Conservation (phyloP, 1,284 basidiomycete genomes). For the Ceratorhiza oryzae-sativae region DNA sequence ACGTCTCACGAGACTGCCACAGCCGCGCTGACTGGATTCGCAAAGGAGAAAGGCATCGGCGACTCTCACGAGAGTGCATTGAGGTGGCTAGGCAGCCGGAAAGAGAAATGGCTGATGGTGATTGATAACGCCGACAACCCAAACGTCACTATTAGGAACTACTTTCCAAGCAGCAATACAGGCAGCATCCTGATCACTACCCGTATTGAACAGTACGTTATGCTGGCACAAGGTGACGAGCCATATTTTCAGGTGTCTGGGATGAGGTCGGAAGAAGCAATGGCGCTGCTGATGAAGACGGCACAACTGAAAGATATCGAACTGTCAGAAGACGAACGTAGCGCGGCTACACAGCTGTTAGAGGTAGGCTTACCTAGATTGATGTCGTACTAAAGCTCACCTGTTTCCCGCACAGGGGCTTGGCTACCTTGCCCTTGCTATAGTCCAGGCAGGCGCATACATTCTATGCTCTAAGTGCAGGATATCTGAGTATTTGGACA, state of each 20-base stretch:
- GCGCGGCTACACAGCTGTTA: not conserved
- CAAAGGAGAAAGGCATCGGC: too few species aligned
- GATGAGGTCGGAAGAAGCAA: not conserved
- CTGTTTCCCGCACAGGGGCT: not conserved
- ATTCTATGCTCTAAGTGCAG: not conserved
- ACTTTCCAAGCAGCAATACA: not conserved
- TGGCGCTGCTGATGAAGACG: not conserved
- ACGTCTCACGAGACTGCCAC: slow-evolving; percentile 16
- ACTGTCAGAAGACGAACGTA: not conserved
- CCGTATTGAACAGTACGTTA: not conserved
- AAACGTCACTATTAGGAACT: not conserved
- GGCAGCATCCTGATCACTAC: slow-evolving; percentile 14
- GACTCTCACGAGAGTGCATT: too few species aligned
- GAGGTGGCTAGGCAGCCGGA: too few species aligned
- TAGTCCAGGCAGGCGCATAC: not conserved
- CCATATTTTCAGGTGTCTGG: not conserved
- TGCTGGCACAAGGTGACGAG: not conserved
- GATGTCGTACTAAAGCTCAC: not conserved
- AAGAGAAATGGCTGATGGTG: not conserved
- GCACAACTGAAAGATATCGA: not conserved
- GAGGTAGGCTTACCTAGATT: not conserved
- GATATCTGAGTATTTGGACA: not conserved
- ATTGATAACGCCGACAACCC: not conserved
- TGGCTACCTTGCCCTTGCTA: not conserved
- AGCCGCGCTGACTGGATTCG: not conserved